Base-by-base conservation (phyloP, 208 protist species). In the Naegleria fowleri region DNA sequence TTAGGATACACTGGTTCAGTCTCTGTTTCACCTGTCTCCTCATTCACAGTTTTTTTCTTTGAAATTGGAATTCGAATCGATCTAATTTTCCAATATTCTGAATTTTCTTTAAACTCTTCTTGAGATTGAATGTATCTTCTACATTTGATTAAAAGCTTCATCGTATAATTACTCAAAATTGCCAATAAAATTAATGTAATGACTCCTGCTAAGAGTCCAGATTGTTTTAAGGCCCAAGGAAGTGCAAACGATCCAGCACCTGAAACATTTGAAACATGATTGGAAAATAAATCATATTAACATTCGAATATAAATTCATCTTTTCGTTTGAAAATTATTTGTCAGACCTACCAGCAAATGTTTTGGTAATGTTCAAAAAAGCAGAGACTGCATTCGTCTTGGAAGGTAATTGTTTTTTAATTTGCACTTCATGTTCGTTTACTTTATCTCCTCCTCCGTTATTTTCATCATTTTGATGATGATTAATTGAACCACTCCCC, bases 21-120 rank as follows among this genome's bases (percentile, higher is more conserved):
- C 0, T 36, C 55, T 33, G 6, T 22, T 88, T 58, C 5, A 22
- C 41, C 43, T 58, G 11, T 36, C 52, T 58, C 22, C 15, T 43
- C 22, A 85, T 43, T 33, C 29, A 85, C 19, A 16, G 0, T 25
- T 85, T 39, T 39, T 85, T 85, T 43, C 7, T 85, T 15, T 43
- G 36, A 36, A 36, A 39, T 85, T 85, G 79, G 38, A 16, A 85
- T 43, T 43, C 79, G n/a, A n/a, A 16, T 13, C 41, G n/a, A 7
- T 19, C 79, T 22, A 29, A 43, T 85, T 43, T 85, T 85, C 85
- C 85, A 88, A 88, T 58, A 88, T 25, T 88, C 85, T 58, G 22
- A 40, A 29, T 13, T 38, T 58, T 88, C 41, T 13, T 58, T 58
- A 39, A 39, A 88, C 38, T 88, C 41, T 48, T 58, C 85, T 38